These are phyloP conservation scores for Lignosus rhinocerotis DNA, from an alignment of 1,284 basidiomycete species.

Conservation along the genomic window DNA sequence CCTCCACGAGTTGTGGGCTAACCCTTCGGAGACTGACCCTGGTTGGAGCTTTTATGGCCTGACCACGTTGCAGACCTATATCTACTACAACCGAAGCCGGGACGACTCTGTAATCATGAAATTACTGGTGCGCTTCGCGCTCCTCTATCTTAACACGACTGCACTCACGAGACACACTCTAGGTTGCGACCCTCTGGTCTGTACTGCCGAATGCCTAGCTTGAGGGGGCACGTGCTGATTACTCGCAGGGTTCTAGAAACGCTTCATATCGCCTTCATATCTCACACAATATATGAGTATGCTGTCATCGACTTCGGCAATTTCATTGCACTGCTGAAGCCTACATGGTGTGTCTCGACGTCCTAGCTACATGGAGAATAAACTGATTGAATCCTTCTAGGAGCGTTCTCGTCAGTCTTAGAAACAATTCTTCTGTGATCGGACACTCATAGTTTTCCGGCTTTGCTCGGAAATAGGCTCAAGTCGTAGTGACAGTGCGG, in stretches of 20 bases:
- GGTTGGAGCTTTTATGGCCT: constrained; percentile 22
- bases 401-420: constrained; percentile 7
- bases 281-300: constrained; percentile 15
- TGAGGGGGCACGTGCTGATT: not conserved
- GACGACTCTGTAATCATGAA: constrained; percentile 14
- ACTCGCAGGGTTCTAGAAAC: constrained; percentile 13
- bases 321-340: not conserved
- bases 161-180: not conserved
- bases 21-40: too few relatives aligned
- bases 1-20: too few relatives aligned
- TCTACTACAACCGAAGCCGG: constrained; percentile 17
- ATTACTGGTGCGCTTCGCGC: constrained; percentile 6
- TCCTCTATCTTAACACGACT: not conserved
- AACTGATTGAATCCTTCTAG: not conserved
- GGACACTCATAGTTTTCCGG: not conserved
- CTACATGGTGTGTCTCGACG: constrained; percentile 7
- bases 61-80: constrained; percentile 22
- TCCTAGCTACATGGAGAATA: not conserved
- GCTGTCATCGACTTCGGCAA: constrained; percentile 5
- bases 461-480: not conserved
- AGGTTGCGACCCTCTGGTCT: not conserved
- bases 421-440: not conserved
- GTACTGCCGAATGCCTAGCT: not conserved
- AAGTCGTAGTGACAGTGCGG: constrained; percentile 8
- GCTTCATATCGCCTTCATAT: constrained; percentile 9